Percentiles rank a stretch among this genome's conserved stretches.
These are phyloP conservation scores for Rhodotorula sp. DNA, from an alignment of 1,284 basidiomycete genomes.

Conservation along the genomic window DNA sequence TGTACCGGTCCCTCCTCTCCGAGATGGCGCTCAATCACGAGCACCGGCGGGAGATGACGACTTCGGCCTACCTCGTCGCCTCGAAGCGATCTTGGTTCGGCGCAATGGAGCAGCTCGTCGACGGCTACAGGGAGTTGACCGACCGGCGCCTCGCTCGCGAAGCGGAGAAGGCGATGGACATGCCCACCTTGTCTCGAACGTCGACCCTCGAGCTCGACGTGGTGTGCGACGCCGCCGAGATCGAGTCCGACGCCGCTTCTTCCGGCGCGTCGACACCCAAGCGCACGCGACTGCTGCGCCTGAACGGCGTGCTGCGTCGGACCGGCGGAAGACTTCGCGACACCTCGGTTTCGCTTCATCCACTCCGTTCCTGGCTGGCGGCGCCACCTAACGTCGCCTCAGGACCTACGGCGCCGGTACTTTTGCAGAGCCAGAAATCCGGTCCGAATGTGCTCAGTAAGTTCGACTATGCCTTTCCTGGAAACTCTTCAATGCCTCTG, in stretches of 20 bases:
- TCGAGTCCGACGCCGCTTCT: not conserved
- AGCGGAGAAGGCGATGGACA: too few relatives aligned
- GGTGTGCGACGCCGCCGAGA: constrained; percentile 5
- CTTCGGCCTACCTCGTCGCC: constrained; percentile 48
- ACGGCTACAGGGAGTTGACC: constrained; percentile 54
- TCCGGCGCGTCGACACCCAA: not conserved
- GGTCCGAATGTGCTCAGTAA: not conserved
- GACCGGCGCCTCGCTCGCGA: not conserved
- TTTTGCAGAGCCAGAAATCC: not conserved
- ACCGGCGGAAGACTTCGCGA: constrained; percentile 14
- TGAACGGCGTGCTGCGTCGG: constrained; percentile 13
- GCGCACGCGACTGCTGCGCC: not conserved
- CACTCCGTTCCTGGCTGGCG: constrained; percentile 7
- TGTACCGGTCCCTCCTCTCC: constrained; percentile 54
- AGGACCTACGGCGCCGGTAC: too few relatives aligned
- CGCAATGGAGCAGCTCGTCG: constrained; percentile 58
- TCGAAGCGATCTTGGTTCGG: constrained; percentile 56
- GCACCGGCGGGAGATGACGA: constrained; percentile 52
- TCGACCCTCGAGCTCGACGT: constrained; percentile 36
- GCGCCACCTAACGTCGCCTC: not conserved
- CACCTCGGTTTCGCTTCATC: not conserved
- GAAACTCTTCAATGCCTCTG: not conserved
- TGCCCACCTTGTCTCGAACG: constrained; percentile 1
- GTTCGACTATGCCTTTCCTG: not conserved
- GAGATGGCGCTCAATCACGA: constrained; percentile 48